Evolutionary conservation across 2,329 filamentous ascomycete genomes (phyloP).

Genomic region (Fusarium virguliforme): DNA sequence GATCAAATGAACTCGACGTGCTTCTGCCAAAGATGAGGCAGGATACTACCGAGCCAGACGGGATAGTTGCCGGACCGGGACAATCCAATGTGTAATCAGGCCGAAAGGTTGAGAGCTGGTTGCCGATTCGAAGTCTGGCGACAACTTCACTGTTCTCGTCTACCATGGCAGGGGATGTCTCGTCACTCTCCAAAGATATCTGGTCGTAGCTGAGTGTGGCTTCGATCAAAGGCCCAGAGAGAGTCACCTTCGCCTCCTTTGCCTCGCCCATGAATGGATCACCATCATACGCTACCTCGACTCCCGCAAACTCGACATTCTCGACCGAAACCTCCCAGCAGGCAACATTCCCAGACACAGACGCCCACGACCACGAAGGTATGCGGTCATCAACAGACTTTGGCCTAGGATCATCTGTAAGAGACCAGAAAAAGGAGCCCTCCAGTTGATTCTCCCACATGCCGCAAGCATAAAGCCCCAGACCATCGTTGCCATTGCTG

Average conservation of each 20-base stretch:
- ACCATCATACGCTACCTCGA: neutral
- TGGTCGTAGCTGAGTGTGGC: neutral
- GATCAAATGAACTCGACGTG: neutral
- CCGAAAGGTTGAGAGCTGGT: neutral
- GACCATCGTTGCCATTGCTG: neutral
- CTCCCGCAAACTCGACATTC: neutral
- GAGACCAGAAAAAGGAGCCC: neutral
- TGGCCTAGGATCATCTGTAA: neutral
- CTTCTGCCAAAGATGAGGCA: slow-evolving; percentile 15
- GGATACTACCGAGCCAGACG: neutral
- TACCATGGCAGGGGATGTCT: neutral
- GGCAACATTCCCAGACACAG: slow-evolving; percentile 2
- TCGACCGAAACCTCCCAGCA: slow-evolving; percentile 2
- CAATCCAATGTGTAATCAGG: neutral
- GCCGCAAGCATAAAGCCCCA: neutral
- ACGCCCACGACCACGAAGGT: slow-evolving; percentile 12
- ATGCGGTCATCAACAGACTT: neutral
- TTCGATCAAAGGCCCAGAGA: slow-evolving; percentile 2
- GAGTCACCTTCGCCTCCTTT: neutral
- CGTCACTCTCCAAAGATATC: neutral
- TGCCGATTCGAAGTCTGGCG: neutral
- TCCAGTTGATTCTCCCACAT: slow-evolving; percentile 8
- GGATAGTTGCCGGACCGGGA: neutral
- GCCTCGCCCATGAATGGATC: slow-evolving; percentile 3
- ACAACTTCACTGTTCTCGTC: neutral